Conservation (phyloP, 345 rosid species). For the Dipteronia dyeriana region DNA sequence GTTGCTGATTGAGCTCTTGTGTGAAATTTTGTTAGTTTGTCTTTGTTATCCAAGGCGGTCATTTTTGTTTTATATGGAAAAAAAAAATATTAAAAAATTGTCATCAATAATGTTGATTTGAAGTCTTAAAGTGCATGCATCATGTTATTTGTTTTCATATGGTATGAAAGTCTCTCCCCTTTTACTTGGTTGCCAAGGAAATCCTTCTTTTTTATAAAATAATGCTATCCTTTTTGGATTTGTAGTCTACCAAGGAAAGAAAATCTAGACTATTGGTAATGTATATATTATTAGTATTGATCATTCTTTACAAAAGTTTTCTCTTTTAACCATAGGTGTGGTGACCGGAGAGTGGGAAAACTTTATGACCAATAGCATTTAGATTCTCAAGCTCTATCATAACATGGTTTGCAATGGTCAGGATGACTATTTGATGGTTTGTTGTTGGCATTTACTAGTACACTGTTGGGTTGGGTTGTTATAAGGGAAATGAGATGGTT, state of each 20-base stretch:
- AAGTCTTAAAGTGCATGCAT: background rate
- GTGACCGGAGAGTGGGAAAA: too few relatives aligned
- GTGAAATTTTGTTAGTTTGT: background rate
- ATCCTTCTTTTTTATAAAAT: background rate
- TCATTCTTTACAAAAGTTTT: too few relatives aligned
- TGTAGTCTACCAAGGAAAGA: background rate
- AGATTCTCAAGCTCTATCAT: too few relatives aligned
- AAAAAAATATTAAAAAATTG: too few relatives aligned
- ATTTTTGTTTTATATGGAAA: background rate
- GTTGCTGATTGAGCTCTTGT: too few relatives aligned
- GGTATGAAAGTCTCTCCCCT: background rate
- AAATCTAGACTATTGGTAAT: background rate
- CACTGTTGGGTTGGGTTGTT: background rate
- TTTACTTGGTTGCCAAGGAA: conserved; percentile 8
- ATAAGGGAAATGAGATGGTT: background rate
- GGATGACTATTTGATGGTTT: background rate
- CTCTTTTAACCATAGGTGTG: too few relatives aligned
- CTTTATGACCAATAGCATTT: too few relatives aligned
- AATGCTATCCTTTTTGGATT: background rate
- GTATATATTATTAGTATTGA: too few relatives aligned
- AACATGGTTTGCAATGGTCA: too few relatives aligned
- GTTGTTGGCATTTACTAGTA: background rate
- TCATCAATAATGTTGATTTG: background rate
- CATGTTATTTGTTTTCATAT: background rate
- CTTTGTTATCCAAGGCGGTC: background rate